Conservation (phyloP, 345 rosid species). For the Camelina hispida region DNA sequence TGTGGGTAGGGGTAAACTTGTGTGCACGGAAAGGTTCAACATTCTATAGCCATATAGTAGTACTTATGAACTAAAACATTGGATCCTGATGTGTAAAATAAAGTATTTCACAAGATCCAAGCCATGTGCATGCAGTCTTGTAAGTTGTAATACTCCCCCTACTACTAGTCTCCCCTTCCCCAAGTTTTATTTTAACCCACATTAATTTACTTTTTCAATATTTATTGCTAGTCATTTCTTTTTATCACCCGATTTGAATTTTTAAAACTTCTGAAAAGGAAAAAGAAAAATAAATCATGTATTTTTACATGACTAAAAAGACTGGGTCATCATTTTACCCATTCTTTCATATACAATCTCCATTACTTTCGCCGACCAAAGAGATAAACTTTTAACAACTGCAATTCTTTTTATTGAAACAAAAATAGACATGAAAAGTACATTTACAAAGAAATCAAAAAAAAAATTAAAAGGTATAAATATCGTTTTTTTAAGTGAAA, state of each 20-base stretch:
- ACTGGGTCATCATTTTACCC: slow-evolving; percentile 15
- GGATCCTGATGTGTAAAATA: slow-evolving; percentile 26
- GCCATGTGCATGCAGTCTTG: background rate
- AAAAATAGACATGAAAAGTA: background rate
- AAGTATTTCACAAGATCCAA: slow-evolving; percentile 21
- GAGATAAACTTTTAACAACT: background rate
- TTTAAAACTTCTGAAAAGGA: no score
- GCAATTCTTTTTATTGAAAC: background rate
- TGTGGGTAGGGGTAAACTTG: slow-evolving; percentile 8
- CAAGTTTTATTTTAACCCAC: background rate
- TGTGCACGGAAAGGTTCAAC: background rate
- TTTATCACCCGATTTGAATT: background rate
- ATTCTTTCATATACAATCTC: background rate
- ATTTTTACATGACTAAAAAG: slow-evolving; percentile 6
- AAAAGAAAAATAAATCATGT: background rate
- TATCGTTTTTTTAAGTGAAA: background rate
- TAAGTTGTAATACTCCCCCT: no score
- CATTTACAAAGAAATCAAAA: background rate
- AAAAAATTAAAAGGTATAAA: background rate
- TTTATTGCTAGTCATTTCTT: no score
- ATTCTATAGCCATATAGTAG: background rate
- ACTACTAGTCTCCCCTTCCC: background rate
- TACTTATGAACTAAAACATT: background rate
- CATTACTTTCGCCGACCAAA: background rate
- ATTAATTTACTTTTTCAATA: background rate